Evolutionary conservation across 257 asterid species (phyloP), one percentile per base, ranked within the genome.

Genomic region (Capsicum chinense): DNA sequence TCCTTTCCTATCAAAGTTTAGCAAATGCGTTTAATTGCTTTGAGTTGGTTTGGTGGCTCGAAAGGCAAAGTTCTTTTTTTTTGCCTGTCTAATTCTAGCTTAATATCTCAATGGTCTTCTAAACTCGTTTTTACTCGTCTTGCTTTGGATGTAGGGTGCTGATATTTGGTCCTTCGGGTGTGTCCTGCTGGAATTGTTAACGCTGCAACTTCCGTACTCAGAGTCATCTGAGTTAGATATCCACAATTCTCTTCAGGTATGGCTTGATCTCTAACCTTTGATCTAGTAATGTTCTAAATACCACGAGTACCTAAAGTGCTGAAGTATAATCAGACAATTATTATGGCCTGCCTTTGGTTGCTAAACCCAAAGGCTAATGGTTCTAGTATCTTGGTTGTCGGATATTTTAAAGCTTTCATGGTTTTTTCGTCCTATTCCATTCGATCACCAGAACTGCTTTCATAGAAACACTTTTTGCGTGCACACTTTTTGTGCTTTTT

Each of bases 141-240:
- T 83, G 83, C 56, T 50, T 83, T 79, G 67, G 7, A 37, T 60
- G 67, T 71, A 95, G 98, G 97, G 91, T 88, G 98, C 91, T 90
- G 98, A 95, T 88, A 92, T 93, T 79, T 95, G 98, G 98, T 95
- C 98, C 33, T 93, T 92, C 70, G 98, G 98, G 26, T 95, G 98
- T 78, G 83, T 95, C 86, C 96, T 95, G 83, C 89, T 92, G 88
- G 98, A 95, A 88, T 78, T 95, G 88, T 86, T 93, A 79, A 95
- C 98, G 15, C 81, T 95, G 85, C 90, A 89, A 88, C 84, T 92
- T 80, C 98, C 98, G 33, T 95, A 92, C 85, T 82, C 85, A 35
- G 94, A 85, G 80, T 85, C 92, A 79, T 81, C 93, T 48, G 97
- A 93, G 83, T 58, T 90, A 2, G 92, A 94, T 80, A 93, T 90